These are phyloP conservation scores for Plasmodium coatneyi DNA, from an alignment of 169 alveolate genomes.

Conservation along the genomic window DNA sequence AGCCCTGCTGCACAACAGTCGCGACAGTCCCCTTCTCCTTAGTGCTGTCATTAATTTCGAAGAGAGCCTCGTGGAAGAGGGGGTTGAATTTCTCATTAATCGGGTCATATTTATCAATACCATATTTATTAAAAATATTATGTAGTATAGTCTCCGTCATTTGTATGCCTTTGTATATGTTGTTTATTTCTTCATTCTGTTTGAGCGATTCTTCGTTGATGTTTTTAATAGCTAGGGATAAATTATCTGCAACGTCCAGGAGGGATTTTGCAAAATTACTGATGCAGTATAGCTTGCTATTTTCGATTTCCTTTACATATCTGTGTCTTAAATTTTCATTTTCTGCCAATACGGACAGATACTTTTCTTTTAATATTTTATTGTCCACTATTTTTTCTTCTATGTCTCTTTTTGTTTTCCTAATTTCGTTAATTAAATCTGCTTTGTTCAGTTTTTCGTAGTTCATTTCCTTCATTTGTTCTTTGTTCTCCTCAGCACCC, in stretches of 20 bases:
- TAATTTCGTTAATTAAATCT: conserved; percentile 57
- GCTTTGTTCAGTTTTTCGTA: conserved; percentile 45
- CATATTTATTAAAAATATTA: conserved; percentile 86
- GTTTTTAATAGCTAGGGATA: conserved; percentile 86
- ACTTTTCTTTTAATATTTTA: conserved; percentile 83
- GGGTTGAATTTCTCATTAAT: conserved; percentile 92
- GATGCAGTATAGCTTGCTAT: conserved; percentile 87
- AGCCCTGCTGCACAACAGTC: conserved; percentile 91
- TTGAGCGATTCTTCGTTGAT: conserved; percentile 74
- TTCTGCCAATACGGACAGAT: conserved; percentile 86
- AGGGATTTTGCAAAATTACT: conserved; percentile 91
- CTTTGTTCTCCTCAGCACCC: conserved; percentile 6
- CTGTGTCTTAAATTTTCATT: conserved; percentile 87
- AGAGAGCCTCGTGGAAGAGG: conserved; percentile 93
- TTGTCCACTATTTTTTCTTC: conserved; percentile 76
- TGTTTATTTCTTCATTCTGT: conserved; percentile 69
- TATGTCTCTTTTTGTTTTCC: conserved; percentile 71
- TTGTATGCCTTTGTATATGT: conserved; percentile 86
- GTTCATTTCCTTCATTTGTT: conserved; percentile 14
- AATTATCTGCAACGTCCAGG: conserved; percentile 91
- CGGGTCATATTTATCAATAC: conserved; percentile 88
- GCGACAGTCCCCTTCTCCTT: conserved; percentile 88
- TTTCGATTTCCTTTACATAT: conserved; percentile 83
- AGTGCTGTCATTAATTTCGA: conserved; percentile 88
- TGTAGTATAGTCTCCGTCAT: conserved; percentile 91